Evolutionary conservation across 177 flowering plant species (phyloP).

Genomic region (Tripterygium wilfordii): DNA sequence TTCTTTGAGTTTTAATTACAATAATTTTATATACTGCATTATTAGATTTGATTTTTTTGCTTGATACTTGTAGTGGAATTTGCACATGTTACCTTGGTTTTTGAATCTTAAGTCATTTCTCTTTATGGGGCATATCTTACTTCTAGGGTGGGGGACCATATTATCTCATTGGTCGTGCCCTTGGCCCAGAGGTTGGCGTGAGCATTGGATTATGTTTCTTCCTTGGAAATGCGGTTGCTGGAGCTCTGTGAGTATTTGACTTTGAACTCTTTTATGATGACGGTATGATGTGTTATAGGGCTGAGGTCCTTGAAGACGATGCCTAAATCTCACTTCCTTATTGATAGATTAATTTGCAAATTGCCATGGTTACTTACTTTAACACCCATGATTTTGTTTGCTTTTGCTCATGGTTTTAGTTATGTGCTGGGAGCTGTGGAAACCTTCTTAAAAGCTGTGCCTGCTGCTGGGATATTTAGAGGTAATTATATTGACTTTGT

Average conservation of each 20-base stretch:
- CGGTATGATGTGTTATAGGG: neutral
- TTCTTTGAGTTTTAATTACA: no score
- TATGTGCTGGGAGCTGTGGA: slow-evolving; percentile 99
- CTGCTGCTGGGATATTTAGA: slow-evolving; percentile 86
- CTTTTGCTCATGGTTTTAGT: slow-evolving; percentile 34
- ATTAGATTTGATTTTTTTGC: no score
- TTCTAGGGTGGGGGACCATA: slow-evolving; percentile 98
- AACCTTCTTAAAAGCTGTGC: slow-evolving; percentile 90
- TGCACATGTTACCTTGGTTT: no score
- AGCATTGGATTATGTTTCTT: slow-evolving; percentile 98
- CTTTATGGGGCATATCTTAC: no score
- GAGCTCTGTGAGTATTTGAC: slow-evolving; percentile 74
- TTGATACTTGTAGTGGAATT: no score
- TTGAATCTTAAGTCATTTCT: no score
- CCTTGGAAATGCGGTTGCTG: slow-evolving; percentile 98
- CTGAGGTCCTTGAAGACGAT: neutral
- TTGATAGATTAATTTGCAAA: neutral
- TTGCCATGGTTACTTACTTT: neutral
- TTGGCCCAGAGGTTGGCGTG: slow-evolving; percentile 99
- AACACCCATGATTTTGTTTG: slow-evolving; percentile 1
- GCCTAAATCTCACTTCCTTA: no score
- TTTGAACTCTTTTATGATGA: slow-evolving; percentile 8
- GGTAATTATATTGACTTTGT: no score
- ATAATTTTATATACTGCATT: no score
- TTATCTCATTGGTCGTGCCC: slow-evolving; percentile 98